Base-by-base conservation (phyloP, 1,139 yeast genomes). In the Zygosaccharomyces pseudobailii region DNA sequence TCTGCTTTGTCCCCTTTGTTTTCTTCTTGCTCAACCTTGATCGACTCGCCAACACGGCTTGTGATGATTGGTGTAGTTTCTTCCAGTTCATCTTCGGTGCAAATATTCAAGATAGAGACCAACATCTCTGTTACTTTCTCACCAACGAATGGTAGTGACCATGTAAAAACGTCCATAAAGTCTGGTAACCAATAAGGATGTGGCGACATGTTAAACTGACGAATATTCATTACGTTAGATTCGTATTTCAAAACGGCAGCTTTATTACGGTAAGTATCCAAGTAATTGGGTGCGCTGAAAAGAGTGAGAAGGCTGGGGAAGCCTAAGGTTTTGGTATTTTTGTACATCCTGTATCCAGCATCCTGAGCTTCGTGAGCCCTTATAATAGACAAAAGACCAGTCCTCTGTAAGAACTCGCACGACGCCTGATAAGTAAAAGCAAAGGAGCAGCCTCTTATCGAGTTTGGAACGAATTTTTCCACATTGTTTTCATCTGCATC, bases 61-160 rank as follows among this genome's bases (percentile, higher is more conserved):
- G 37, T 49, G 30, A 63, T 56, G 3, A 62, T 34, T n/a, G 65
- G 65, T 5, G 65, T 61, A 6, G 58, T 63, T 43, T 84, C 92
- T 50, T 84, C 94, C 52, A 92, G 75, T 67, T 92, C 98, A 63
- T 92, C 97, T 62, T 89, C 95, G 1, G 97, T 87, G 71, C 98
- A 92, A 48, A 92, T 88, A 67, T 90, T 90, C 63, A 92, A 75
- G 41, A 92, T 87, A 1, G 95, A 81, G 30, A 89, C 88, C 63
- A 92, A 76, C 87, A 92, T 90, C 63, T 92, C 97, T 17, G 96
- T 87, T 50, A 90, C 84, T 58, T 89, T 80, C 69, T 92, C 97
- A n/a, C 97, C 97, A 34, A 92, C 97, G 73, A 92, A 92, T 6
- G 98, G 98, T 51, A 92, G 73, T 3, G 96, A 87, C 98, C 98